Percentiles rank a stretch among this genome's conserved stretches.
Conservation (phyloP, 2,329 filamentous ascomycete genomes). For the Pseudocercospora crystallina region DNA sequence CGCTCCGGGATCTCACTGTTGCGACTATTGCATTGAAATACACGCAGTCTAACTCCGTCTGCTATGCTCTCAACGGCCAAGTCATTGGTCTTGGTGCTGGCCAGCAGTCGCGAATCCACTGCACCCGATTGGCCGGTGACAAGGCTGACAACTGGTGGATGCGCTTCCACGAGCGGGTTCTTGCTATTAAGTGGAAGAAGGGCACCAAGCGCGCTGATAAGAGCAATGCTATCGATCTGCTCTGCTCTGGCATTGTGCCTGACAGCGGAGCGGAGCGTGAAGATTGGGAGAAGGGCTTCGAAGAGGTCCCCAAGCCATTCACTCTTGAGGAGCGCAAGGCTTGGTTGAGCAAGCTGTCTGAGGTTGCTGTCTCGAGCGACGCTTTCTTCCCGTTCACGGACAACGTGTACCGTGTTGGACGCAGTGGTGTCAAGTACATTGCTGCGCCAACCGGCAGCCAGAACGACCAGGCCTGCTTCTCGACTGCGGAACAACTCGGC, state of each 20-base stretch:
- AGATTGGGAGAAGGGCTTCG: constrained; percentile 85
- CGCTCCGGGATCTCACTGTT: constrained; percentile 85
- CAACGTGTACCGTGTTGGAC: constrained; percentile 88
- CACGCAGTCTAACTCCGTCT: constrained; percentile 98
- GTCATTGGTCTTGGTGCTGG: constrained; percentile 91
- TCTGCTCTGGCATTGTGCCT: constrained; percentile 87
- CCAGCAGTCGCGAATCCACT: constrained; percentile 97
- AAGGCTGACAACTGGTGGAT: constrained; percentile 99
- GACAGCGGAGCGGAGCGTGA: constrained; percentile 79
- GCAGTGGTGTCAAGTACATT: constrained; percentile 93
- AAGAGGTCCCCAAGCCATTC: constrained; percentile 81
- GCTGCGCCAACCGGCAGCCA: constrained; percentile 89
- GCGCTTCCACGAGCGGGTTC: constrained; percentile 88
- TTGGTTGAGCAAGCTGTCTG: constrained; percentile 78
- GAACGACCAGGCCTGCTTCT: constrained; percentile 78
- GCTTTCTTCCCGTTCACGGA: constrained; percentile 99
- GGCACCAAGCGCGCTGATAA: constrained; percentile 95
- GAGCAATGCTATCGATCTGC: constrained; percentile 94
- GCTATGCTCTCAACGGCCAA: constrained; percentile 92
- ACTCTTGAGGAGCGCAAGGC: constrained; percentile 77
- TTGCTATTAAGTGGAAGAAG: constrained; percentile 94
- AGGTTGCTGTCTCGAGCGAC: constrained; percentile 87
- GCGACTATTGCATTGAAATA: constrained; percentile 98
- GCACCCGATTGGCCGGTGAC: constrained; percentile 93
- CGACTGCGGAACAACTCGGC: constrained; percentile 85